Evolutionary conservation across 78 protist species (phyloP), one percentile per base, ranked within the genome.

Genomic region (Emiliania huxleyi): DNA sequence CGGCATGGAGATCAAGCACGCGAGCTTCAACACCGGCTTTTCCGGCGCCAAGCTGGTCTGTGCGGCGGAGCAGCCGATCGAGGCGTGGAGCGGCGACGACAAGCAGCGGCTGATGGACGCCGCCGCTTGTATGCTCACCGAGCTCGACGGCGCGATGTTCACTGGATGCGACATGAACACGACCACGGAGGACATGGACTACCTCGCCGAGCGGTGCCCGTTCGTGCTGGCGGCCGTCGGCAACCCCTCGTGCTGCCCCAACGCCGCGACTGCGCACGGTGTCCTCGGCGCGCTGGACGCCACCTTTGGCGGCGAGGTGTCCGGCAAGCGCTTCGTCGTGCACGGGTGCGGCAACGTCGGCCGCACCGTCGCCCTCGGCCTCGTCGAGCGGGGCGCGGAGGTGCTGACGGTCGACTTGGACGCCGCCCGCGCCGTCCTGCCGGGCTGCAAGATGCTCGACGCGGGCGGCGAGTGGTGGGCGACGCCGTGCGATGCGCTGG

Each of bases 281-380:
- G 91, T 87, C 19, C 19, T 87, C 33, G 91, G 79, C 75, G 91
- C 91, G 12, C 23, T 87, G 43, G n/a, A 18, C 55, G 75, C 79
- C n/a, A 46, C 84, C 33, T 45, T 38, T 45, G 62, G 15, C 48
- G 43, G 37, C 90, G 12, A 25, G 2, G 37, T 46, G 48, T 29
- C 25, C 35, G 91, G 91, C 91, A 49, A 55, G 75, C 12, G 29
- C 40, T 1, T 87, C 33, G 49, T 87, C 49, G 91, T 87, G 33
- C 91, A 87, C 75, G 91, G 91, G 43, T 87, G 91, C 75, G 91
- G 91, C 69, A 43, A 45, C 4, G 91, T 87, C 23, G 91, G 91
- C 33, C 2, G 48, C n/a, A 33, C 23, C 11, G 91, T 87, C 3
- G 91, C 91, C 1, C 45, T 2, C 5, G 79, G 19, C 56, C 79